Percentiles rank a stretch among this genome's conserved stretches.
Conservation (phyloP, 345 rosid genomes). For the Eucalyptus viminalis region DNA sequence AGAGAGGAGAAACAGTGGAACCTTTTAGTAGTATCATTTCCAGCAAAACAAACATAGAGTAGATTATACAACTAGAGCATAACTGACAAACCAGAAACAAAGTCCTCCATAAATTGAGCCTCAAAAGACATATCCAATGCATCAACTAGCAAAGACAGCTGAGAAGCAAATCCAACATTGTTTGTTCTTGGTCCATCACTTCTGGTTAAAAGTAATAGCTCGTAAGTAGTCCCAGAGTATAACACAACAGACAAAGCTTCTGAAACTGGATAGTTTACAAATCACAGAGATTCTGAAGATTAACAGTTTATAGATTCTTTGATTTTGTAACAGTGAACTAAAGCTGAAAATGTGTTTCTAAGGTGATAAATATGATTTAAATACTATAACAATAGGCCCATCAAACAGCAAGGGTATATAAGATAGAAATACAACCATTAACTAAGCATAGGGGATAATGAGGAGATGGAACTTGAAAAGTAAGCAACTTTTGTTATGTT, state of each 20-base stretch:
- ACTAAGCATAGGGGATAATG: neutral
- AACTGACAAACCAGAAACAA: slow-evolving; percentile 60
- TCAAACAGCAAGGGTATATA: neutral
- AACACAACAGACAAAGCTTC: neutral
- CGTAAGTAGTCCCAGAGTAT: neutral
- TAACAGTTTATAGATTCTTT: neutral
- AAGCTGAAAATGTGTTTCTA: neutral
- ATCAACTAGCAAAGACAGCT: slow-evolving; percentile 63
- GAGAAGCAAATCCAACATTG: slow-evolving; percentile 72
- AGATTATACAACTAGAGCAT: neutral
- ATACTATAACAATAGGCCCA: neutral
- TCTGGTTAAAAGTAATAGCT: slow-evolving; percentile 3
- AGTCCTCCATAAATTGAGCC: slow-evolving; percentile 91
- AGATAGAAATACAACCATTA: neutral
- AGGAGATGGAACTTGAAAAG: neutral
- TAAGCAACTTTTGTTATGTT: neutral
- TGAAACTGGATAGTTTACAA: neutral
- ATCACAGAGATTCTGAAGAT: neutral
- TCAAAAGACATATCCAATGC: slow-evolving; percentile 57
- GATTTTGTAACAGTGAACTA: neutral
- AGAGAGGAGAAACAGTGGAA: neutral
- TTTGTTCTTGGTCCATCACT: slow-evolving; percentile 44
- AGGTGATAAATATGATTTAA: neutral
- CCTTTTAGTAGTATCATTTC: neutral
- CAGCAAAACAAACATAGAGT: neutral